These are phyloP conservation scores for Tinospora cordifolia DNA, from an alignment of 164 flowering plant species.

Conservation along the genomic window DNA sequence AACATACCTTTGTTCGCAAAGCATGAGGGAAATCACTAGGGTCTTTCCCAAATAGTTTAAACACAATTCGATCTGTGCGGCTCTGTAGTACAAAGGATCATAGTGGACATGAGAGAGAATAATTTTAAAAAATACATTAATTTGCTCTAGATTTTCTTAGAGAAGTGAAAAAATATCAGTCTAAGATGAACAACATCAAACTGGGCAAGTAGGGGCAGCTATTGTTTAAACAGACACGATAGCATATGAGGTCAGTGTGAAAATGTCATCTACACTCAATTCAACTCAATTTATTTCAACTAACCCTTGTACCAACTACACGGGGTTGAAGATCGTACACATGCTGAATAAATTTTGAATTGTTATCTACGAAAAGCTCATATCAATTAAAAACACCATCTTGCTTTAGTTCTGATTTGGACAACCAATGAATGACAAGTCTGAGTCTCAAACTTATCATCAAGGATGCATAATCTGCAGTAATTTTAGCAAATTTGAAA, in stretches of 20 bases:
- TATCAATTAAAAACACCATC: too few species aligned
- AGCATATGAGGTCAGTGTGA: too few species aligned
- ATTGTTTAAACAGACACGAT: background rate
- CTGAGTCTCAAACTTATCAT: background rate
- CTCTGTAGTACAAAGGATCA: conserved; percentile 39
- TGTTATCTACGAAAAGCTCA: too few species aligned
- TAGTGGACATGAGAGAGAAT: background rate
- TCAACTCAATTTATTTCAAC: too few species aligned
- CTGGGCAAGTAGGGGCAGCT: background rate
- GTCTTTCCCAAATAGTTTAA: conserved; percentile 79
- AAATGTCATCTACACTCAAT: too few species aligned
- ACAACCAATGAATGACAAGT: too few species aligned
- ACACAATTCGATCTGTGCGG: conserved; percentile 77
- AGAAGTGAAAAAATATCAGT: background rate
- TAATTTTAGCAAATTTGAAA: background rate
- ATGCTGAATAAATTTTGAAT: background rate
- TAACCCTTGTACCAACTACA: too few species aligned
- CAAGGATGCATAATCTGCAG: background rate
- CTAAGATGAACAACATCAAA: background rate
- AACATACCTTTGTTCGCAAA: conserved; percentile 52
- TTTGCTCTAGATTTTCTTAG: background rate
- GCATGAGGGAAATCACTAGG: conserved; percentile 62
- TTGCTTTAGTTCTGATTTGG: too few species aligned
- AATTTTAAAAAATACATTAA: background rate
- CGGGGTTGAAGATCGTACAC: too few species aligned